Percentiles rank a stretch among this genome's conserved stretches.
Conservation (phyloP, 345 rosid species). For the Geranium rotundifolium region DNA sequence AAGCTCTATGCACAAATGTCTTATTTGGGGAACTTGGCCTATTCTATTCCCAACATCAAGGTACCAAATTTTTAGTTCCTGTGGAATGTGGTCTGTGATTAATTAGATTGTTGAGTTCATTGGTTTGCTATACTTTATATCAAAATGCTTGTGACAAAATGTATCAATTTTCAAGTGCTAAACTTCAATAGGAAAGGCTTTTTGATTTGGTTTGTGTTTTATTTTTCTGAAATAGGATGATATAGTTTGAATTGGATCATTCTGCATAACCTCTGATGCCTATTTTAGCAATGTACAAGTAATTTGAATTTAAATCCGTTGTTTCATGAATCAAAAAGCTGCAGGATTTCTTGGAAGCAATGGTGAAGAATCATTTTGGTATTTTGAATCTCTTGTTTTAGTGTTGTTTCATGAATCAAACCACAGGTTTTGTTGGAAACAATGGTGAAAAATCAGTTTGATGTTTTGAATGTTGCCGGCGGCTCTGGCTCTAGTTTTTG, state of each 20-base stretch:
- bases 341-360: too few relatives aligned
- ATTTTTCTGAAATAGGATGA: background rate
- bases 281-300: too few relatives aligned
- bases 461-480: too few relatives aligned
- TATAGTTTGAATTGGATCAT: background rate
- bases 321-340: too few relatives aligned
- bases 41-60: conserved; percentile 64
- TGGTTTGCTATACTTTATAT: too few relatives aligned
- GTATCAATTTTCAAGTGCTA: background rate
- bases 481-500: background rate
- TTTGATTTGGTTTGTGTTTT: background rate
- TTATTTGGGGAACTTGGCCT: conserved; percentile 67
- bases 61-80: conserved; percentile 13
- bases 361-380: too few relatives aligned
- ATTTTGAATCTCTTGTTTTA: background rate
- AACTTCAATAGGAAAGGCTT: background rate
- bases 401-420: background rate
- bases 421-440: too few relatives aligned
- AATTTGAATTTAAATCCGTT: too few relatives aligned
- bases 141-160: too few relatives aligned
- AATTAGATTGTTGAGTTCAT: too few relatives aligned
- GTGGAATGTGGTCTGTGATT: background rate
- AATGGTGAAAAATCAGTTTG: too few relatives aligned
- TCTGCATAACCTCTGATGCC: background rate
- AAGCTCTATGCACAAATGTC: conserved; percentile 70